These are phyloP conservation scores for Extremus antarcticus DNA, from an alignment of 495 filamentous ascomycete species.

Conservation along the genomic window DNA sequence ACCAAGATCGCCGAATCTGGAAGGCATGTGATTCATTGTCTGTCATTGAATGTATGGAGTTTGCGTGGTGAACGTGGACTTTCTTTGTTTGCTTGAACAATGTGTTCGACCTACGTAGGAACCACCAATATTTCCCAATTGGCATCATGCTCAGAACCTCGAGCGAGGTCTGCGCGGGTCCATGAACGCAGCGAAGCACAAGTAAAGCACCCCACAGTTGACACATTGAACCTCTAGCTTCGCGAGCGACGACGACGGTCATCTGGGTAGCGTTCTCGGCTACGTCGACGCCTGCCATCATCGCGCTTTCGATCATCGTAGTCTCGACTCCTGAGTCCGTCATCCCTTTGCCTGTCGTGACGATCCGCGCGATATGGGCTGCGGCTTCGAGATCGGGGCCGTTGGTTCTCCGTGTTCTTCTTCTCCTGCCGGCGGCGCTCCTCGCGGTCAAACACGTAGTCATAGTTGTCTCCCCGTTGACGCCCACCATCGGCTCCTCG, in stretches of 20 bases:
- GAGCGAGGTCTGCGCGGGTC: no score
- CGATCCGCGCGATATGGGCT: slow-evolving; percentile 35
- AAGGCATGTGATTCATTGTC: neutral
- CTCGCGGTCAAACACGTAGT: slow-evolving; percentile 75
- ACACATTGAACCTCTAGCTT: neutral
- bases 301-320: slow-evolving; percentile 4
- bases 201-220: no score
- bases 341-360: slow-evolving; percentile 21
- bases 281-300: neutral
- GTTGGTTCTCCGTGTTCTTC: slow-evolving; percentile 4
- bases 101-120: neutral
- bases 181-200: no score
- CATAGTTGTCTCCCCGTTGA: slow-evolving; percentile 42
- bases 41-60: neutral
- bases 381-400: slow-evolving; percentile 32
- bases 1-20: neutral
- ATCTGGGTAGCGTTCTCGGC: slow-evolving; percentile 22
- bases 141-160: no score
- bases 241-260: slow-evolving; percentile 8
- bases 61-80: neutral
- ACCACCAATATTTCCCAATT: no score
- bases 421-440: slow-evolving; percentile 37
- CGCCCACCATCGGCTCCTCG: slow-evolving; percentile 51
- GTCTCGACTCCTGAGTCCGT: slow-evolving; percentile 19
- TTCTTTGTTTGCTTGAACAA: neutral